Evolutionary conservation across 768 basidiomycete genomes (phyloP).

Genomic region (Rubroboletus pulcherrimus): DNA sequence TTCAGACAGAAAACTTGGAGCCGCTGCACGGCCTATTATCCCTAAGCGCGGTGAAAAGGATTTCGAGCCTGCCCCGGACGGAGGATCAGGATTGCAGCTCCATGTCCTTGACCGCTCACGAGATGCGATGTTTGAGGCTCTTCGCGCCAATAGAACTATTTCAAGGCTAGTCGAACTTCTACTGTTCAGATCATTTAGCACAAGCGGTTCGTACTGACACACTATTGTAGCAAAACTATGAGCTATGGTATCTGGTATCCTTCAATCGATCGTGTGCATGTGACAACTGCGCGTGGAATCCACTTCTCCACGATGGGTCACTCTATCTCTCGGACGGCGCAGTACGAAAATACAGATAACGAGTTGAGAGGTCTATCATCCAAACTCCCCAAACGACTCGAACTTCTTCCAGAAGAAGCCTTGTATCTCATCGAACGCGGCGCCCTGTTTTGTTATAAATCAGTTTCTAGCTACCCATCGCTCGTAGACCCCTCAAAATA

Average conservation of each 20-base stretch:
- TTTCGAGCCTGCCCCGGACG: slow-evolving; percentile 72
- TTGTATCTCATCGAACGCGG: slow-evolving; percentile 93
- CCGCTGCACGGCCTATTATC: slow-evolving; percentile 60
- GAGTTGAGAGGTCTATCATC: slow-evolving; percentile 1
- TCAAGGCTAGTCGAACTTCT: slow-evolving; percentile 53
- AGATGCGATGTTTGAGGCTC: slow-evolving; percentile 81
- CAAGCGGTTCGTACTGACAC: not conserved
- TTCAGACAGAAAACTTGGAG: slow-evolving; percentile 19
- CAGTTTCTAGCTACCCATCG: slow-evolving; percentile 31
- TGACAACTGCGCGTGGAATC: slow-evolving; percentile 75
- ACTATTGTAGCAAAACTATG: slow-evolving; percentile 56
- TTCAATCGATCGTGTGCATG: slow-evolving; percentile 55
- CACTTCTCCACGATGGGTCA: slow-evolving; percentile 82
- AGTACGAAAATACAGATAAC: slow-evolving; percentile 28
- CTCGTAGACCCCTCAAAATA: slow-evolving; percentile 7
- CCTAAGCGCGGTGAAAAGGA: slow-evolving; percentile 98
- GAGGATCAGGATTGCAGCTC: slow-evolving; percentile 72
- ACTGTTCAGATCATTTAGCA: not conserved
- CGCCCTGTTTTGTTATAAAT: slow-evolving; percentile 79
- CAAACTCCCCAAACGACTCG: slow-evolving; percentile 62
- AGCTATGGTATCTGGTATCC: slow-evolving; percentile 85
- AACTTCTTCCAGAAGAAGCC: slow-evolving; percentile 92
- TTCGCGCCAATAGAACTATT: slow-evolving; percentile 69
- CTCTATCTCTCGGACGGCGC: slow-evolving; percentile 52
- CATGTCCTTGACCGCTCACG: slow-evolving; percentile 79